Evolutionary conservation across 345 rosid species (phyloP).

Genomic region (Rubroshorea leprosula): DNA sequence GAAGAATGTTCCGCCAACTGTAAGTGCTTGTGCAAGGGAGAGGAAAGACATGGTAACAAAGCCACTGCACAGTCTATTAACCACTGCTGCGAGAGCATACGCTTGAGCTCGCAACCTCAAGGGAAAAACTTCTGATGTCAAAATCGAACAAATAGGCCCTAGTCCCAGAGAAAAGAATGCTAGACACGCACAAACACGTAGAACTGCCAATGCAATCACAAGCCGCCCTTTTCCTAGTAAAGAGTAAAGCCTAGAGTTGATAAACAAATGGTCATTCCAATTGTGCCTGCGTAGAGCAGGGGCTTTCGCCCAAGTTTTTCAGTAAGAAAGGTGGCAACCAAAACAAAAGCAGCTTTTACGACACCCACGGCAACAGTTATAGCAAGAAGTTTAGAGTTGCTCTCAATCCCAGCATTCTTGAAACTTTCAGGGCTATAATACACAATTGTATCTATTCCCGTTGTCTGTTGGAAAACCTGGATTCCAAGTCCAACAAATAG

Average conservation of each 20-base stretch:
- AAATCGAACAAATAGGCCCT: slow-evolving; percentile 63
- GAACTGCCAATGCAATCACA: slow-evolving; percentile 30
- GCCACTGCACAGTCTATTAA: slow-evolving; percentile 60
- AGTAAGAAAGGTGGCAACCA: slow-evolving; percentile 48
- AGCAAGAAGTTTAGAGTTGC: slow-evolving; percentile 42
- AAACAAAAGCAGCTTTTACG: slow-evolving; percentile 44
- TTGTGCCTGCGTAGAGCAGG: slow-evolving; percentile 57
- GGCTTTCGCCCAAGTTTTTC: slow-evolving; percentile 65
- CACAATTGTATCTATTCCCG: slow-evolving; percentile 61
- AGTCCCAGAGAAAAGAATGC: slow-evolving; percentile 64
- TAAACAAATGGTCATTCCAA: slow-evolving; percentile 59
- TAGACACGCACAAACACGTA: slow-evolving; percentile 50
- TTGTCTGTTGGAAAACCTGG: slow-evolving; percentile 66
- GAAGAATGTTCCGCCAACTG: slow-evolving; percentile 50
- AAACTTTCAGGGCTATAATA: slow-evolving; percentile 69
- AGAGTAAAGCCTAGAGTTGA: slow-evolving; percentile 42
- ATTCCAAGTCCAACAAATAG: slow-evolving; percentile 69
- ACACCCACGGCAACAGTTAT: slow-evolving; percentile 61
- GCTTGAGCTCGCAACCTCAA: slow-evolving; percentile 64
- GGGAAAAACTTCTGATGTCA: slow-evolving; percentile 65
- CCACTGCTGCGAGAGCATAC: slow-evolving; percentile 54
- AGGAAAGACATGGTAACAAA: slow-evolving; percentile 67
- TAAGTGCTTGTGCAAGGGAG: slow-evolving; percentile 35
- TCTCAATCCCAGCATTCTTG: slow-evolving; percentile 41
- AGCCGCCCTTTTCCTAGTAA: slow-evolving; percentile 31